Percentiles rank a stretch among this genome's conserved stretches.
Conservation (phyloP, 176 grass and related monocot genomes). For the Secale cereale region DNA sequence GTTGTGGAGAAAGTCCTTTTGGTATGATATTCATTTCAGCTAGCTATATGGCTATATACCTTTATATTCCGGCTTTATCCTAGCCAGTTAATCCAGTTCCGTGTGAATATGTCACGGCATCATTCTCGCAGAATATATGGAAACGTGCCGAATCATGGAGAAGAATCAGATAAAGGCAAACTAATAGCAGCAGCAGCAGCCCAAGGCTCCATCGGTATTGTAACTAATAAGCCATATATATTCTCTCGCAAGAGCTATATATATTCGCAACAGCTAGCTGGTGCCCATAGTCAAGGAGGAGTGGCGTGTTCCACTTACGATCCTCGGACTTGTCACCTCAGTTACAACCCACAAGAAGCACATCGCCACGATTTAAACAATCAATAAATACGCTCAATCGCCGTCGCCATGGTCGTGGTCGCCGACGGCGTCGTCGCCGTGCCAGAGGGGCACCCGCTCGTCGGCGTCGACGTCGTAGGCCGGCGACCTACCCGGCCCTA, state of each 20-base stretch:
- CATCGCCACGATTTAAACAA: conserved; percentile 11
- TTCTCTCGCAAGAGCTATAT: background rate
- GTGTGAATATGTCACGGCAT: conserved; percentile 23
- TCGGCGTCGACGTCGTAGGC: background rate
- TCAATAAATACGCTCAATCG: background rate
- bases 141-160: conserved; percentile 32
- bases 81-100: background rate
- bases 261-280: background rate
- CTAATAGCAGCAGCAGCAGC: background rate
- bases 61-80: background rate
- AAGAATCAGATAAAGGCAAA: background rate
- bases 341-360: background rate
- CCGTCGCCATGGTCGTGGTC: background rate
- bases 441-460: background rate
- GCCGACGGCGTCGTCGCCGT: conserved; percentile 7
- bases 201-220: background rate
- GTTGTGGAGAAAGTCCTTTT: background rate
- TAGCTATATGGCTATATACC: conserved; percentile 11
- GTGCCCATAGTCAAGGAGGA: background rate
- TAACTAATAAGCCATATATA: background rate
- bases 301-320: conserved; percentile 43
- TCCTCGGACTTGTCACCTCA: conserved; percentile 27
- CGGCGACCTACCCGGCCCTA: conserved; percentile 56
- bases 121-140: conserved; percentile 12
- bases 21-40: background rate